Percentiles rank a stretch among this genome's conserved stretches.
Evolutionary conservation across 768 basidiomycete species (phyloP).

Genomic region (Coprinopsis strossmayeri): DNA sequence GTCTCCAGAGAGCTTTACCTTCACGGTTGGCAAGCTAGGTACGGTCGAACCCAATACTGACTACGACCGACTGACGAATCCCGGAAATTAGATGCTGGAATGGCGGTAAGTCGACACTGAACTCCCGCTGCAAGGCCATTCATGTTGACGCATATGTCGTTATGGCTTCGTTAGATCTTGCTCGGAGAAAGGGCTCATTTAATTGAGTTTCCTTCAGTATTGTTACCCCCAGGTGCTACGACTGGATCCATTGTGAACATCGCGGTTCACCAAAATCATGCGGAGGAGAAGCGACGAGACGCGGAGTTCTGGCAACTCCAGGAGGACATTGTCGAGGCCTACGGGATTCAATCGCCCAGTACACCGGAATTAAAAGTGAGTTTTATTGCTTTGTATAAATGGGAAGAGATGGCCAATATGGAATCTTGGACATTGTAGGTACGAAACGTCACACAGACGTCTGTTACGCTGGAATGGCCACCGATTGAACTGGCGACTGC

Average conservation of each 20-base stretch:
- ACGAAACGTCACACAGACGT: conserved; percentile 94
- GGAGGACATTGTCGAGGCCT: conserved; percentile 67
- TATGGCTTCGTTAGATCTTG: conserved; percentile 54
- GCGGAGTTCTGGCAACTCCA: conserved; percentile 83
- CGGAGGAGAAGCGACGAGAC: conserved; percentile 79
- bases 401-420: background rate
- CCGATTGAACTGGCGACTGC: conserved; percentile 77
- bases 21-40: conserved; percentile 96
- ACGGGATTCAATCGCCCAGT: conserved; percentile 60
- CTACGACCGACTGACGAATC: conserved; percentile 4
- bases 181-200: conserved; percentile 92
- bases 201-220: conserved; percentile 95
- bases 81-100: conserved; percentile 68
- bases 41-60: conserved; percentile 17
- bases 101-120: conserved; percentile 79
- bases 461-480: conserved; percentile 95
- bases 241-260: conserved; percentile 98
- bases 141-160: too few relatives aligned
- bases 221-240: conserved; percentile 86
- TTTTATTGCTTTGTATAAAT: conserved; percentile 3
- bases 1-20: conserved; percentile 67
- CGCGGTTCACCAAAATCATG: conserved; percentile 81
- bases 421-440: conserved; percentile 41
- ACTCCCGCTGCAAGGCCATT: too few relatives aligned
- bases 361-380: conserved; percentile 70